Percentiles rank a stretch among this genome's conserved stretches.
phyloP scores from a whole-genome alignment of 371 early-diverging fungal genomes.

The Mucor velutinosus region DNA sequence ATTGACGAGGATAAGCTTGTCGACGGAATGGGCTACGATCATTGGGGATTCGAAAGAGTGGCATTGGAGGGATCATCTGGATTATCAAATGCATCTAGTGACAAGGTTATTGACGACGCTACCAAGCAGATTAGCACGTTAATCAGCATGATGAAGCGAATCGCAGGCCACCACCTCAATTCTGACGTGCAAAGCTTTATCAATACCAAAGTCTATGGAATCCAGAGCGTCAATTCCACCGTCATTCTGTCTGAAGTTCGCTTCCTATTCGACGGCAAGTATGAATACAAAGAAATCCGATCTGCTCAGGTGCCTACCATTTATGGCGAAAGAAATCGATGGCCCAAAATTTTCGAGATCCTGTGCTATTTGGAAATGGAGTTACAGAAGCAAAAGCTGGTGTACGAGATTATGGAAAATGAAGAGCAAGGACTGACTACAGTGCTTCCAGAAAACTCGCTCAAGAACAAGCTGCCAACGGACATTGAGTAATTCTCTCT shows the following conservation, averaged over 20 bases:
- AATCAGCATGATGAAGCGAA: constrained; percentile 18
- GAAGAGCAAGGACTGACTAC: constrained; percentile 1
- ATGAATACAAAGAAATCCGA: constrained; percentile 1
- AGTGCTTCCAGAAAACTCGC: neutral
- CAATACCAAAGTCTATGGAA: constrained; percentile 7
- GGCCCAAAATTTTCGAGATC: constrained; percentile 13
- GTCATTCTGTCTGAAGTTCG: constrained; percentile 2
- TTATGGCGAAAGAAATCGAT: constrained; percentile 5
- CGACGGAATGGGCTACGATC: constrained; percentile 7
- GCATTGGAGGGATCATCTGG: constrained; percentile 18
- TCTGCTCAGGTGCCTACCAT: constrained; percentile 12
- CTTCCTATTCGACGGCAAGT: neutral
- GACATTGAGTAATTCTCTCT: neutral
- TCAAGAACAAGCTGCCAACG: constrained; percentile 1
- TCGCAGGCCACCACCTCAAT: constrained; percentile 17
- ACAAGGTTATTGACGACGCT: constrained; percentile 19
- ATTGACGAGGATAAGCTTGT: neutral
- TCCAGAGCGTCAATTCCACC: constrained; percentile 4
- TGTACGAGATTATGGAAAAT: constrained; percentile 1
- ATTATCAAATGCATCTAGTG: neutral
- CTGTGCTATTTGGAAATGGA: constrained; percentile 6
- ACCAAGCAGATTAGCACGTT: constrained; percentile 12
- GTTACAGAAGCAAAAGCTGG: constrained; percentile 3
- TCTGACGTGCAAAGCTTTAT: constrained; percentile 7
- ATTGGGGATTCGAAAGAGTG: constrained; percentile 7